Conservation (phyloP, 2,329 filamentous ascomycete genomes). For the Fusarium xyrophilum region DNA sequence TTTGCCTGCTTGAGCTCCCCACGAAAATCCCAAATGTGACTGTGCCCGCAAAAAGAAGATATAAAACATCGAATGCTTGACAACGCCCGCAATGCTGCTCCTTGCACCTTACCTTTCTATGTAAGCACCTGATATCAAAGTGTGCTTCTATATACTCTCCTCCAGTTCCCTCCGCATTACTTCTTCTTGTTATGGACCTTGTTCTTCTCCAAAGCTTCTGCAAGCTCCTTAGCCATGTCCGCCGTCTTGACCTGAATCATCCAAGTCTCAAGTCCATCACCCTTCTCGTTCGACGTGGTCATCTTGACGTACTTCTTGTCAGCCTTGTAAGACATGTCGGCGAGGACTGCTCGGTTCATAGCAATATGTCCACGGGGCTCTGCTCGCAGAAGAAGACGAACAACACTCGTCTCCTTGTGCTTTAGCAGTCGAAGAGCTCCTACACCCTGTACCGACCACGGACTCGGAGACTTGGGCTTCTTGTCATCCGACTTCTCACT, state of each 20-base stretch:
- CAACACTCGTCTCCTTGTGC: constrained; percentile 71
- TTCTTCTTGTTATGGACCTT: constrained; percentile 65
- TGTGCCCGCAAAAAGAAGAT: constrained; percentile 5
- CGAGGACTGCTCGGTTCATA: constrained; percentile 72
- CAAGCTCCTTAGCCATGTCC: constrained; percentile 62
- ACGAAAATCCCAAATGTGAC: constrained; percentile 6
- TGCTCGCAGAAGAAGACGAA: constrained; percentile 74
- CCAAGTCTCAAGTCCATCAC: constrained; percentile 71
- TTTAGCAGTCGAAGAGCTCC: constrained; percentile 76
- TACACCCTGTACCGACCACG: constrained; percentile 74
- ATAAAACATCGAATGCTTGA: constrained; percentile 32
- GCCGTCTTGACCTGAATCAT: constrained; percentile 73
- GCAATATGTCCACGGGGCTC: constrained; percentile 77
- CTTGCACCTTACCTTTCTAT: constrained; percentile 41
- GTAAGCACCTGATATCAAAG: constrained; percentile 20
- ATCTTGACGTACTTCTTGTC: constrained; percentile 68
- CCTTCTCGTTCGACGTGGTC: constrained; percentile 63
- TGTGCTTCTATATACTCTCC: constrained; percentile 37
- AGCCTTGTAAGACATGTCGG: constrained; percentile 67
- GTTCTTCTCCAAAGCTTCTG: constrained; percentile 58
- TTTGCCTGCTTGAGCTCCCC: constrained; percentile 28
- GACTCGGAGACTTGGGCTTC: constrained; percentile 57
- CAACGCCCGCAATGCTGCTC: constrained; percentile 39
- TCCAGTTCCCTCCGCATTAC: constrained; percentile 39
- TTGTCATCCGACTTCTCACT: constrained; percentile 56